Base-by-base conservation (phyloP, 495 filamentous ascomycete species). In the Penicillium nucicola region DNA sequence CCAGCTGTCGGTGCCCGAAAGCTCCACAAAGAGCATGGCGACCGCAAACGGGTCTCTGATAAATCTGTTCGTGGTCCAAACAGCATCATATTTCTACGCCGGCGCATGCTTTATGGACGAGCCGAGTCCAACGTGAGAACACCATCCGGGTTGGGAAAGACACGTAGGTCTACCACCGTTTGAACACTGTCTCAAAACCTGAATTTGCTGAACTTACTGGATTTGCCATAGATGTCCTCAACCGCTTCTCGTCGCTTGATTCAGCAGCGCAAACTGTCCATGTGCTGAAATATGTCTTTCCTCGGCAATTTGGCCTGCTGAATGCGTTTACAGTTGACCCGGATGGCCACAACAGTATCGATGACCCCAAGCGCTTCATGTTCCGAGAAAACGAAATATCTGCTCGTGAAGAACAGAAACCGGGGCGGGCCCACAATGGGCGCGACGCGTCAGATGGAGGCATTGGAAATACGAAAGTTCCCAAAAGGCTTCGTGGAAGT, bases 281-380 rank as follows among this genome's bases (percentile, higher is more conserved):
- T 50, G 69, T 97, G 20, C 81, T 96, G 81, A 90, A 89, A 70
- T 92, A 98, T 65, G 84, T 98, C 1, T 98, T 98, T 55, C 93
- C 93, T 25, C 78, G 86, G 15, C 90, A 97, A 63, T 97, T 95
- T 61, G 82, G 83, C 3, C 71, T 98, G 11, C 88, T 92, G 56
- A 98, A 96, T 69, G 89, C 86, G n/a, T 97, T 97, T 57, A 88
- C 87, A 0, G 83, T 81, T 1, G 63, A 71, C 10, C 72, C 86
- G 12, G 78, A 92, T 58, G 62, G 59, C 13, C 80, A 67, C 23
- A 81, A 90, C 52, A 90, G 83, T 0, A 70, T 77, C 1, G 84
- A 89, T 42, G 76, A 77, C 25, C 83, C 91, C 56, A 92, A 89
- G 55, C 88, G 93, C 61, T 92, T 92, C 56, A 88, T 85, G 2